Percentiles rank a stretch among this genome's conserved stretches.
phyloP scores from a whole-genome alignment of 371 early-diverging fungal species.

The Rhizomucor pusillus region DNA sequence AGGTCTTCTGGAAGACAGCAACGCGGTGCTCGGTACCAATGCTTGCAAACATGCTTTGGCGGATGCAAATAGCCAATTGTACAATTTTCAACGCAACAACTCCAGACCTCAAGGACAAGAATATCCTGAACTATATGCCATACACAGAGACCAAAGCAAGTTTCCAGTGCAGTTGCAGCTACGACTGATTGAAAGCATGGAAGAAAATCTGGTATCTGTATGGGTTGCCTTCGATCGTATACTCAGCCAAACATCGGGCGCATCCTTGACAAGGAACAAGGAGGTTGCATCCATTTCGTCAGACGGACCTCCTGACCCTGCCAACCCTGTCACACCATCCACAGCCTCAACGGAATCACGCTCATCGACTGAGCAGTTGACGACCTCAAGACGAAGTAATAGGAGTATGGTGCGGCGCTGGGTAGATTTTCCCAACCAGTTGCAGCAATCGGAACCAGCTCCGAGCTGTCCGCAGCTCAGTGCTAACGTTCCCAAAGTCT shows the following conservation, averaged over 20 bases:
- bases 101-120: too few relatives aligned
- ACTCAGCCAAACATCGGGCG: conserved; percentile 13
- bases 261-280: conserved; percentile 4
- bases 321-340: neutral
- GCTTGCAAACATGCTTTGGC: conserved; percentile 27
- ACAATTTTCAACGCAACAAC: conserved; percentile 8
- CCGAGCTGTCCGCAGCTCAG: conserved; percentile 5
- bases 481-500: conserved; percentile 17
- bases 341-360: too few relatives aligned
- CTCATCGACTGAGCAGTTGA: too few relatives aligned
- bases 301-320: neutral
- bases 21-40: conserved; percentile 26
- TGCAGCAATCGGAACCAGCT: neutral
- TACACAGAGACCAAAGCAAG: conserved; percentile 64
- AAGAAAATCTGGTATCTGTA: conserved; percentile 56
- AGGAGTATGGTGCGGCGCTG: neutral
- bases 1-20: conserved; percentile 15
- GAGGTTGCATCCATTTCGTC: neutral
- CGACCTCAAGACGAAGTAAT: neutral
- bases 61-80: neutral
- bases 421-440: neutral
- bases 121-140: conserved; percentile 54
- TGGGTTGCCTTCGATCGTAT: conserved; percentile 73
- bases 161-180: conserved; percentile 64
- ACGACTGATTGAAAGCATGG: conserved; percentile 52